Conservation (phyloP, 1,284 basidiomycete species). For the Ceraceosorus guamensis region DNA sequence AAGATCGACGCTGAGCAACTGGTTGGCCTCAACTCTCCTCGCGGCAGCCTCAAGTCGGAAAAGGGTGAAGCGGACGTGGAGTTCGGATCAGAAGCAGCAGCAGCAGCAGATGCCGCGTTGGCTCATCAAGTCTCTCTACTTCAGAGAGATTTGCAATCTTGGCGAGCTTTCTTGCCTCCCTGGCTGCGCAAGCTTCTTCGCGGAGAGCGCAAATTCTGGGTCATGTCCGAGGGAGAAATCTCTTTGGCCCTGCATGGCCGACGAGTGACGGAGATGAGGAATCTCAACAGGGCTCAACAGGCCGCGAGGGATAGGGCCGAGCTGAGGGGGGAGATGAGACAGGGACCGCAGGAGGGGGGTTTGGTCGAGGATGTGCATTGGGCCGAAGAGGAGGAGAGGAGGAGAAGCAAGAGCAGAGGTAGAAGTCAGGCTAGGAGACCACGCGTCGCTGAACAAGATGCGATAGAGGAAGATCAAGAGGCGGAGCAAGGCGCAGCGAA, state of each 20-base stretch:
- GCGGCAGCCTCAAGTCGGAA: slow-evolving; percentile 13
- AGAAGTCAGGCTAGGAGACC: no score
- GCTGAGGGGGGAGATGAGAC: slow-evolving; percentile 2
- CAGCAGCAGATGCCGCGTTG: no score
- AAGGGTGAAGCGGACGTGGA: slow-evolving; percentile 4
- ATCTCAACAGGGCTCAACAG: slow-evolving; percentile 25
- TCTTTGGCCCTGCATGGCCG: slow-evolving; percentile 39
- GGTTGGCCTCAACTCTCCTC: slow-evolving; percentile 24
- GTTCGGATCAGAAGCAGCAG: no score
- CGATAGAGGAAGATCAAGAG: no score
- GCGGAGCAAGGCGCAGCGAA: no score
- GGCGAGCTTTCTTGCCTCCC: slow-evolving; percentile 29
- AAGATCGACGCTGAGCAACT: slow-evolving; percentile 1
- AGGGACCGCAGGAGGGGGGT: background rate
- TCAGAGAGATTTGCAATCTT: background rate
- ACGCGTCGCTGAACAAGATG: no score
- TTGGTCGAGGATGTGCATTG: background rate
- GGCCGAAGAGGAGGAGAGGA: no score
- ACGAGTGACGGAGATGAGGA: slow-evolving; percentile 25
- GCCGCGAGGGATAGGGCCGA: slow-evolving; percentile 22
- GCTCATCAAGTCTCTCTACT: no score
- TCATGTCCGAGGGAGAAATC: slow-evolving; percentile 40
- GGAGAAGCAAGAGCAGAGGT: no score
- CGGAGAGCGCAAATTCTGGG: slow-evolving; percentile 42
- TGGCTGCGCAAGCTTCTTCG: slow-evolving; percentile 37